These are phyloP conservation scores for Pleomassaria siparia DNA, from an alignment of 2,329 filamentous ascomycete species.

Conservation along the genomic window DNA sequence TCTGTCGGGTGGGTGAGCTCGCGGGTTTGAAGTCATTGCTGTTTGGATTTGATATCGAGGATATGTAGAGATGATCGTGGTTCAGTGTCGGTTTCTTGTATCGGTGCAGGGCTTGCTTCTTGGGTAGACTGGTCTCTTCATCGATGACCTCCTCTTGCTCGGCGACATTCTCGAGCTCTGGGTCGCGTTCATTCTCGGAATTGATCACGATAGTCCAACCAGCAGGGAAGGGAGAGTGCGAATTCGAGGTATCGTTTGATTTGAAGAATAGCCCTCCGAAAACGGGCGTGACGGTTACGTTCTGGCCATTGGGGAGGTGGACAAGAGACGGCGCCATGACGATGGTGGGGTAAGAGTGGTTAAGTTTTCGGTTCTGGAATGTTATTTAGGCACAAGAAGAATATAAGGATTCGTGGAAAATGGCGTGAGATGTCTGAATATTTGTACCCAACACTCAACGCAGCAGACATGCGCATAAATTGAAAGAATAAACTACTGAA, in stretches of 20 bases:
- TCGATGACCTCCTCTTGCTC: conserved; percentile 33
- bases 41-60: conserved; percentile 83
- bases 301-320: conserved; percentile 85
- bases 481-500: too few relatives aligned
- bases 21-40: conserved; percentile 77
- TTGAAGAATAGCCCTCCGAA: conserved; percentile 94
- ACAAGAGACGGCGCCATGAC: conserved; percentile 53
- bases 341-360: conserved; percentile 25
- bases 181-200: conserved; percentile 58
- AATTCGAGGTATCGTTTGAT: conserved; percentile 70
- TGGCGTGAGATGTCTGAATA: conserved; percentile 10
- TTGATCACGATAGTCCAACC: conserved; percentile 91
- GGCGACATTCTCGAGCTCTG: conserved; percentile 24
- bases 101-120: conserved; percentile 56
- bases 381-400: not conserved
- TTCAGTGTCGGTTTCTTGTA: conserved; percentile 75
- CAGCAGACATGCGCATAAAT: not conserved
- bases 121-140: conserved; percentile 14
- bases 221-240: conserved; percentile 70
- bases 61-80: conserved; percentile 85
- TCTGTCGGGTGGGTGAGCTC: conserved; percentile 79
- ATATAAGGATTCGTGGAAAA: conserved; percentile 5
- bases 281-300: conserved; percentile 76
- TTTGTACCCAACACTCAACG: not conserved
- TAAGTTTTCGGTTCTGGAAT: not conserved